Conservation (phyloP, 2,329 filamentous ascomycete species). For the Colletotrichum agaves region DNA sequence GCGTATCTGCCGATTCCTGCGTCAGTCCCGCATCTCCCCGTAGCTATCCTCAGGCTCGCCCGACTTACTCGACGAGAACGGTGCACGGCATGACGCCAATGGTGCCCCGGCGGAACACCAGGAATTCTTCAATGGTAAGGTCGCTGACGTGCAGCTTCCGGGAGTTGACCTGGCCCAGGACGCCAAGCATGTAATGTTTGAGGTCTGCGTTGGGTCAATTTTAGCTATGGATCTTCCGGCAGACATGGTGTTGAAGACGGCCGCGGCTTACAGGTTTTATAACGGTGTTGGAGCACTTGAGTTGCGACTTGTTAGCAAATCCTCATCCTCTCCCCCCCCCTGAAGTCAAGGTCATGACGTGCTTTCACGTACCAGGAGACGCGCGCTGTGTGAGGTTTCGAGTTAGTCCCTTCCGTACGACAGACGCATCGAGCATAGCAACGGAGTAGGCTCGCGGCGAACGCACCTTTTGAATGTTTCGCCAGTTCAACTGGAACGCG, state of each 20-base stretch:
- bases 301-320: not conserved
- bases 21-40: too few species aligned
- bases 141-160: not conserved
- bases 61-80: not conserved
- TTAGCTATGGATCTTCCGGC: not conserved
- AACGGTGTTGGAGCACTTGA: not conserved
- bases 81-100: constrained; percentile 6
- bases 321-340: too few species aligned
- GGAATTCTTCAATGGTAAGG: not conserved
- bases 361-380: not conserved
- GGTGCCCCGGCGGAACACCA: not conserved
- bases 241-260: not conserved
- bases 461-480: not conserved
- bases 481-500: not conserved
- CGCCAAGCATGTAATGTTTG: constrained; percentile 7
- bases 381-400: not conserved
- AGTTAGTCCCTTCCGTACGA: not conserved
- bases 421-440: too few species aligned
- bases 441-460: too few species aligned
- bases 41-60: not conserved
- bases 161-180: constrained; percentile 1
- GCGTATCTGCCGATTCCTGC: not conserved
- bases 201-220: not conserved
- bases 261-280: not conserved
- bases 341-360: too few species aligned